phyloP scores from a whole-genome alignment of 2,329 filamentous ascomycete species.

The Hortaea werneckii region DNA sequence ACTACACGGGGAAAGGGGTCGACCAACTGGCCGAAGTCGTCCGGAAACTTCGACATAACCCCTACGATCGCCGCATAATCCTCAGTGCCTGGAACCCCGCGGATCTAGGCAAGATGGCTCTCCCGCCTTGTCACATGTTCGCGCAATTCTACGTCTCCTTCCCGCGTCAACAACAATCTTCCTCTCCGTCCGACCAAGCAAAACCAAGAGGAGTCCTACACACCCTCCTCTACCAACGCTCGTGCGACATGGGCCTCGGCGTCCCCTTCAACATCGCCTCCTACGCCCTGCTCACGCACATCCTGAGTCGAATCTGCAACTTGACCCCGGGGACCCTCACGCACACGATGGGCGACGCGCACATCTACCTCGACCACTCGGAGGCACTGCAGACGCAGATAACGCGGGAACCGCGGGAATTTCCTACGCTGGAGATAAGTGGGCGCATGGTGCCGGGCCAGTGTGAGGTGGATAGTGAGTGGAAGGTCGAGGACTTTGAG shows the following conservation, averaged over 20 bases:
- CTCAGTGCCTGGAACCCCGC: slow-evolving; percentile 89
- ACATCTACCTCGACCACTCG: slow-evolving; percentile 88
- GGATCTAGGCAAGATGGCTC: slow-evolving; percentile 76
- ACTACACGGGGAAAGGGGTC: slow-evolving; percentile 81
- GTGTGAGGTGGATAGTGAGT: slow-evolving; percentile 70
- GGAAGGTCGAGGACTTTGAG: slow-evolving; percentile 79
- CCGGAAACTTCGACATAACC: slow-evolving; percentile 68
- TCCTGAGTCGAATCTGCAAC: slow-evolving; percentile 80
- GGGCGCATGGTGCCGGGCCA: slow-evolving; percentile 45
- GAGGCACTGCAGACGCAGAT: slow-evolving; percentile 77
- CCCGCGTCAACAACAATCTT: slow-evolving; percentile 29
- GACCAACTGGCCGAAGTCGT: slow-evolving; percentile 92
- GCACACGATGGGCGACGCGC: slow-evolving; percentile 96
- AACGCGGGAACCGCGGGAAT: slow-evolving; percentile 65
- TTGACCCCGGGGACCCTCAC: slow-evolving; percentile 78
- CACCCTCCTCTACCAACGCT: slow-evolving; percentile 85
- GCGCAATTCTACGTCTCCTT: slow-evolving; percentile 89
- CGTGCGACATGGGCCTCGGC: slow-evolving; percentile 92
- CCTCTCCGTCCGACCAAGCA: slow-evolving; percentile 16
- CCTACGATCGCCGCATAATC: slow-evolving; percentile 84
- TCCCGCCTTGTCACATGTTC: slow-evolving; percentile 96
- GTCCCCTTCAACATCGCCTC: slow-evolving; percentile 97
- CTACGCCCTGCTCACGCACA: slow-evolving; percentile 89
- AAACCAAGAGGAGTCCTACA: slow-evolving; percentile 58
- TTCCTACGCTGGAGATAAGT: slow-evolving; percentile 65